Conservation (phyloP, 495 filamentous ascomycete genomes). For the Xylaria curta region DNA sequence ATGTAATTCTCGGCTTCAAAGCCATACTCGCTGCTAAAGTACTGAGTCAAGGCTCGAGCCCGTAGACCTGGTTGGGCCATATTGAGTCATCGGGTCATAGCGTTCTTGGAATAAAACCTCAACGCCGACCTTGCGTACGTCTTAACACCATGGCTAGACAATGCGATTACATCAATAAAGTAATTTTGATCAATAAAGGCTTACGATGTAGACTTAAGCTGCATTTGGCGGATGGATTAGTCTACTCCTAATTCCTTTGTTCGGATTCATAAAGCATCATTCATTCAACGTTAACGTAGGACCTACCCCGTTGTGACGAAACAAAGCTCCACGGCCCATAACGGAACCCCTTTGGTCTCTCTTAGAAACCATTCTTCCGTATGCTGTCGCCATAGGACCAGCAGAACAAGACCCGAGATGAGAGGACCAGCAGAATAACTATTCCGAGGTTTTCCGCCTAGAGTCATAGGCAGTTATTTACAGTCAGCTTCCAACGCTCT, state of each 20-base stretch:
- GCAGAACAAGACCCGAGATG: background rate
- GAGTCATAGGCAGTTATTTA: background rate
- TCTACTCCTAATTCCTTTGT: background rate
- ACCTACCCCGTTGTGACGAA: too few species aligned
- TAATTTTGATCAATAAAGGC: background rate
- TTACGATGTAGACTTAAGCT: background rate
- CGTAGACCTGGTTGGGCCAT: background rate
- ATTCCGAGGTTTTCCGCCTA: background rate
- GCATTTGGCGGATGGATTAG: background rate
- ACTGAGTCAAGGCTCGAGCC: background rate
- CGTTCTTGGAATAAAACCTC: background rate
- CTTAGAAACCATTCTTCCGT: too few species aligned
- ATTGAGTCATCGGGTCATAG: background rate
- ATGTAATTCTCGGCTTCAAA: background rate
- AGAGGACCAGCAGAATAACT: background rate
- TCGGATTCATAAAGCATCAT: background rate
- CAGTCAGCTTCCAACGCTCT: rapidly evolving
- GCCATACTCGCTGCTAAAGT: background rate
- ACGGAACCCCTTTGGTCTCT: too few species aligned
- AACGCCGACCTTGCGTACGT: background rate
- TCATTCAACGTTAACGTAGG: background rate
- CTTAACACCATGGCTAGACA: background rate
- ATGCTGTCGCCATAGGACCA: too few species aligned
- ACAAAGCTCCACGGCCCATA: too few species aligned
- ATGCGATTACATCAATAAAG: background rate